Evolutionary conservation across 148 eudicot species (phyloP).

Genomic region (Heliamphora exappendiculata): DNA sequence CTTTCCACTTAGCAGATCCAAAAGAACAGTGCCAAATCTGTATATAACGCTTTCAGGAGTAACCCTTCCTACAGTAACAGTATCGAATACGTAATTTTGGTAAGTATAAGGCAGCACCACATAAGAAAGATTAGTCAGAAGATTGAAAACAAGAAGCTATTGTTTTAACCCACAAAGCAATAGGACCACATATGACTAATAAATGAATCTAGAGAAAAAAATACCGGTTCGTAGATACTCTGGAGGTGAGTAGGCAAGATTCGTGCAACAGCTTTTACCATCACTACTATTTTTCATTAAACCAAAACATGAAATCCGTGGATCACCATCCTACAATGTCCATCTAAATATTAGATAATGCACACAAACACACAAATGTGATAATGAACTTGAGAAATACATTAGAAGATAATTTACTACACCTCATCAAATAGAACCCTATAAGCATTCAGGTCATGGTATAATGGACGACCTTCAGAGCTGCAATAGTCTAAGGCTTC

Average conservation of each 20-base stretch:
- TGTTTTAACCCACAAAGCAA: not conserved
- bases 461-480: constrained; percentile 63
- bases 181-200: not conserved
- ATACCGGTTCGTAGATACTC: constrained; percentile 83
- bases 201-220: not conserved
- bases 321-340: constrained; percentile 66
- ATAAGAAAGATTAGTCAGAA: not conserved
- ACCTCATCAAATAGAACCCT: constrained; percentile 93
- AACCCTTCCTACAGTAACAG: constrained; percentile 68
- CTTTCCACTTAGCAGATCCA: constrained; percentile 85
- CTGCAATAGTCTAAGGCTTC: constrained; percentile 82
- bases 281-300: constrained; percentile 85
- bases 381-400: not conserved
- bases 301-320: constrained; percentile 85
- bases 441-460: constrained; percentile 85
- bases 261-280: constrained; percentile 82
- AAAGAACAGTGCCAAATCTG: constrained; percentile 82
- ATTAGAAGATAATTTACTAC: not conserved
- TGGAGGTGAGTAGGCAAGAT: constrained; percentile 89
- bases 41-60: constrained; percentile 79
- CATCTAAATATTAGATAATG: constrained; percentile 3
- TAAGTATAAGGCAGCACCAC: constrained; percentile 6
- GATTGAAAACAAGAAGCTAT: not conserved
- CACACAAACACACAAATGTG: not conserved
- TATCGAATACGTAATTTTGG: not conserved